Conservation (phyloP, 108 stramenopile genomes). For the Skeletonema costatum region DNA sequence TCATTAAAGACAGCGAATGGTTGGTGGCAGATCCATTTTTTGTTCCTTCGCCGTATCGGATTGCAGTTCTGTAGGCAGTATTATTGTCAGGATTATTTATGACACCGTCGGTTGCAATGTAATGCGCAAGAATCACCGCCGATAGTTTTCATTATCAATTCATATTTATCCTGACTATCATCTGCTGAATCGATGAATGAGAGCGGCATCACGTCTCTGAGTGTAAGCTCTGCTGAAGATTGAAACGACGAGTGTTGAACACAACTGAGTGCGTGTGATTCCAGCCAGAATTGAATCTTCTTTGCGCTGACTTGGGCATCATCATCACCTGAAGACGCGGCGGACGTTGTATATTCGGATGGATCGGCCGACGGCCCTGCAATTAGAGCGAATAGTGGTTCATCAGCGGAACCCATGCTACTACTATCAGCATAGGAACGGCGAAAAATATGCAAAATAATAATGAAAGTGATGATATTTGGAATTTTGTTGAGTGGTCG, state of each 20-base stretch:
- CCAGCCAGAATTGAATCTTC: slow-evolving; percentile 12
- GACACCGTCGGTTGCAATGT: slow-evolving; percentile 11
- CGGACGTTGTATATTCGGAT: neutral
- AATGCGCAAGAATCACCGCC: slow-evolving; percentile 4
- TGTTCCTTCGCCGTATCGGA: neutral
- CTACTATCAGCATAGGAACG: too few relatives aligned
- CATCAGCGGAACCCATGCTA: neutral
- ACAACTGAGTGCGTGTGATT: slow-evolving; percentile 20
- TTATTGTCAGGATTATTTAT: slow-evolving; percentile 3
- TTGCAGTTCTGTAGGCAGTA: neutral
- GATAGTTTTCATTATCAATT: slow-evolving; percentile 12
- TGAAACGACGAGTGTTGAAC: slow-evolving; percentile 1
- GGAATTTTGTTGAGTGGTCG: too few relatives aligned
- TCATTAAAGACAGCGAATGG: neutral
- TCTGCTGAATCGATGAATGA: neutral
- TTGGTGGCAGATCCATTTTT: neutral
- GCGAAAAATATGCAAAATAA: too few relatives aligned
- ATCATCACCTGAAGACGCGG: neutral
- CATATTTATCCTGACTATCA: neutral
- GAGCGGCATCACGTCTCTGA: slow-evolving; percentile 3
- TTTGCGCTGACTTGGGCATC: neutral
- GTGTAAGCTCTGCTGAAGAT: slow-evolving; percentile 1
- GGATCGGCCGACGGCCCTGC: neutral
- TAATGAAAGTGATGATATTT: too few relatives aligned
- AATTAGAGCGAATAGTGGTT: neutral